phyloP scores from a whole-genome alignment of 2,329 filamentous ascomycete species.

The Geosmithia putterillii region DNA sequence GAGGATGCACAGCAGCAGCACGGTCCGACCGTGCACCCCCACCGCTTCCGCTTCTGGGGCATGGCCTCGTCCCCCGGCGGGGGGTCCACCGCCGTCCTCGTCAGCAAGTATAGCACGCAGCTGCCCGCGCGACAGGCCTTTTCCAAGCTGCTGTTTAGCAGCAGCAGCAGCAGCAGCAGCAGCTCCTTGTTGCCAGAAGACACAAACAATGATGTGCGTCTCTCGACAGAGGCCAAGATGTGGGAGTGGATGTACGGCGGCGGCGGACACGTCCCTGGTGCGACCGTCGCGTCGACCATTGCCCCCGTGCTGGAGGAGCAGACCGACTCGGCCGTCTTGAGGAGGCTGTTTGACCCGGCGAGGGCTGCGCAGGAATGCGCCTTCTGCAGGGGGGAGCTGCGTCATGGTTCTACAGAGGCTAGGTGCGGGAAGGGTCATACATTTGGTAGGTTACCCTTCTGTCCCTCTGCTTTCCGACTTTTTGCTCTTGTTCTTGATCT shows the following conservation, averaged over 20 bases:
- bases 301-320: neutral
- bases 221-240: conserved; percentile 41
- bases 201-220: conserved; percentile 1
- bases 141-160: conserved; percentile 24
- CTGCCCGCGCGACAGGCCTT: conserved; percentile 29
- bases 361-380: conserved; percentile 27
- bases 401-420: conserved; percentile 18
- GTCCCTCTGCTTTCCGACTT: neutral
- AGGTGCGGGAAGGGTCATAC: conserved; percentile 24
- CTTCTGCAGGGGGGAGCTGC: conserved; percentile 29
- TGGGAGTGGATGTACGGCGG: conserved; percentile 49
- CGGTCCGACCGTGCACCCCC: conserved; percentile 29
- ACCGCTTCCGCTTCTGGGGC: conserved; percentile 40
- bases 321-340: conserved; percentile 9
- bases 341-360: conserved; percentile 23
- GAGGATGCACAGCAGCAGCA: conserved; percentile 11
- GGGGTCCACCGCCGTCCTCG: conserved; percentile 36
- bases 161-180: neutral
- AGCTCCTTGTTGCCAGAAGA: neutral
- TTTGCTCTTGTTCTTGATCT: neutral
- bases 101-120: conserved; percentile 34
- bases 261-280: conserved; percentile 31
- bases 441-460: conserved; percentile 20
- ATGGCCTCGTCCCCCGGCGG: conserved; percentile 38
- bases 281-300: conserved; percentile 12